These are phyloP conservation scores for Plenodomus biglobosus DNA, from an alignment of 2,329 filamentous ascomycete species.

Conservation along the genomic window DNA sequence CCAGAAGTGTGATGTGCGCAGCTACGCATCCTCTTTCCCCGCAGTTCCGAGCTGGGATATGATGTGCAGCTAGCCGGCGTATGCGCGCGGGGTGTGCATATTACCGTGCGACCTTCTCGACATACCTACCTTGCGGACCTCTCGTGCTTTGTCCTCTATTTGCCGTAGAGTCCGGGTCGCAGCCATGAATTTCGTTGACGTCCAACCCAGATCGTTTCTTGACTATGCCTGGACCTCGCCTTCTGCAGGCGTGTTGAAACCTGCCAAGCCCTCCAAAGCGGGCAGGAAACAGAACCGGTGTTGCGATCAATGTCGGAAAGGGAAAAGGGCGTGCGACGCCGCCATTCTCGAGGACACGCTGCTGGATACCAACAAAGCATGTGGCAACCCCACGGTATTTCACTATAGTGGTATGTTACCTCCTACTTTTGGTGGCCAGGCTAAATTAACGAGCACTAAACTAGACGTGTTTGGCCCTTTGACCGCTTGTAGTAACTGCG, in stretches of 20 bases:
- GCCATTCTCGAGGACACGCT: conserved; percentile 40
- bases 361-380: conserved; percentile 26
- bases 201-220: conserved; percentile 40
- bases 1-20: conserved; percentile 1
- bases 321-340: conserved; percentile 51
- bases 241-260: conserved; percentile 21
- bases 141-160: conserved; percentile 32
- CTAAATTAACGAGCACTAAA: conserved; percentile 18
- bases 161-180: conserved; percentile 27
- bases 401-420: conserved; percentile 40
- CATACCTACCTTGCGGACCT: conserved; percentile 11
- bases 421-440: neutral
- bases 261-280: conserved; percentile 35
- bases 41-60: conserved; percentile 26
- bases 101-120: conserved; percentile 19
- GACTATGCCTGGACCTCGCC: conserved; percentile 43
- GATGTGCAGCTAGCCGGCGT: conserved; percentile 14
- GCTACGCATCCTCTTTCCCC: conserved; percentile 29
- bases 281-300: conserved; percentile 48
- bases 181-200: conserved; percentile 43
- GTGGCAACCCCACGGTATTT: conserved; percentile 31
- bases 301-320: conserved; percentile 52
- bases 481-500: conserved; percentile 48
- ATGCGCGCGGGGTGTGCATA: conserved; percentile 35
- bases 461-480: conserved; percentile 40